A percentile compares a stretch with the other conserved stretches of the same genome.
Conservation (phyloP, 306 rosid species). For the Sicyos edulis region DNA sequence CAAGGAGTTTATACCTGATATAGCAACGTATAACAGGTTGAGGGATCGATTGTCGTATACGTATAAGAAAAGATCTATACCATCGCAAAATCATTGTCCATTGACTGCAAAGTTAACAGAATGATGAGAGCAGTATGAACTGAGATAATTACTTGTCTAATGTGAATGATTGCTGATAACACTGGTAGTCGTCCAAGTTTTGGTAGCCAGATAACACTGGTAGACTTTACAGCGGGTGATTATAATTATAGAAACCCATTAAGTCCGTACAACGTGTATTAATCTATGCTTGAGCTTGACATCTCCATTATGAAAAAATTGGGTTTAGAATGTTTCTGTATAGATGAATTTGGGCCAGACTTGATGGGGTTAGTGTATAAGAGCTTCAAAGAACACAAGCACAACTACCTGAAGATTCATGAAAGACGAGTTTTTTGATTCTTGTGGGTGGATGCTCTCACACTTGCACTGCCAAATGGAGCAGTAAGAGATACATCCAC, state of each 20-base stretch:
- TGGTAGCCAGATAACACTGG: not conserved
- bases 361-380: not conserved
- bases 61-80: not conserved
- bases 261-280: not conserved
- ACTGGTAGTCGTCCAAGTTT: not conserved
- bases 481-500: conserved; percentile 29
- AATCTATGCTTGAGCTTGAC: not conserved
- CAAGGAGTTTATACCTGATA: conserved; percentile 59
- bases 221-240: not conserved
- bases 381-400: not conserved
- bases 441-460: not conserved
- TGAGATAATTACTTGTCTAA: not conserved
- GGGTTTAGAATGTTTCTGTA: not conserved
- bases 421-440: not conserved
- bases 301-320: not conserved
- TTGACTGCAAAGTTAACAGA: not conserved
- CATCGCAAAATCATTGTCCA: not conserved
- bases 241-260: not conserved
- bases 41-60: conserved; percentile 40
- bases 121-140: not conserved
- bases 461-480: conserved; percentile 51
- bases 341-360: not conserved
- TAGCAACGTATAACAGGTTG: conserved; percentile 57
- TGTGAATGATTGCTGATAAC: conserved; percentile 2
- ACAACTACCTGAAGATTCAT: not conserved